Base-by-base conservation (phyloP, 148 eudicot species). In the Cornus kousa region DNA sequence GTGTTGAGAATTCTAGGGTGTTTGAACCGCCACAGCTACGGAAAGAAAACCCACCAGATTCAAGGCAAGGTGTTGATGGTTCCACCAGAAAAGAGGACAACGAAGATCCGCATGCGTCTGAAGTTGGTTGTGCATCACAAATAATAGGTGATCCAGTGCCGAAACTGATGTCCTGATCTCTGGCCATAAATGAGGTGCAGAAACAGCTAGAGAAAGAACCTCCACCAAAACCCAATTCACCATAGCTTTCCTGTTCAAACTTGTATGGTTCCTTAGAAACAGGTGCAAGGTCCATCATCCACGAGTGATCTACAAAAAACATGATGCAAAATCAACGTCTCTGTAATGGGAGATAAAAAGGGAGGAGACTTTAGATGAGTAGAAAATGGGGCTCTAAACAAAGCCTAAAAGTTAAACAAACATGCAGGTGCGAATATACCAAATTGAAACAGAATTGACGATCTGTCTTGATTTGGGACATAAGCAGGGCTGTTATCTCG, bases 141-240 rank as follows among this genome's bases (percentile, higher is more conserved):
- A 85, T 77, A 64, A 78, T 67, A 23, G 88, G 85, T 3, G 89
- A 85, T 74, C 78, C 88, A 43, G 82, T 69, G 43, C 91, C 90
- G 46, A 91, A 94, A 82, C 95, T 92, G 79, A 91, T 84, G 80
- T 91, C 98, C 78, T 85, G 87, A 84, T 81, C 85, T 82, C 92
- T 82, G 48, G 80, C 68, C 85, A 94, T 86, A 67, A 85, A 80
- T 7, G 90, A 68, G 6, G 80, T 77, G 48, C 48, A 43, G 48
- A 43, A 43, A 9, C 48, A 43, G 48, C 48, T 43, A 22, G 91
- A 86, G 72, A 83, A 78, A 60, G 87, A 81, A 74, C 68, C 81
- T 50, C 70, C 76, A 70, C 77, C 80, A 70, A 79, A 68, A 68
- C 80, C 83, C 81, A 87, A 67, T 23, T 80, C 77, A 40, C 79